Conservation (phyloP, 164 flowering plant genomes). For the Liriodendron chinense region DNA sequence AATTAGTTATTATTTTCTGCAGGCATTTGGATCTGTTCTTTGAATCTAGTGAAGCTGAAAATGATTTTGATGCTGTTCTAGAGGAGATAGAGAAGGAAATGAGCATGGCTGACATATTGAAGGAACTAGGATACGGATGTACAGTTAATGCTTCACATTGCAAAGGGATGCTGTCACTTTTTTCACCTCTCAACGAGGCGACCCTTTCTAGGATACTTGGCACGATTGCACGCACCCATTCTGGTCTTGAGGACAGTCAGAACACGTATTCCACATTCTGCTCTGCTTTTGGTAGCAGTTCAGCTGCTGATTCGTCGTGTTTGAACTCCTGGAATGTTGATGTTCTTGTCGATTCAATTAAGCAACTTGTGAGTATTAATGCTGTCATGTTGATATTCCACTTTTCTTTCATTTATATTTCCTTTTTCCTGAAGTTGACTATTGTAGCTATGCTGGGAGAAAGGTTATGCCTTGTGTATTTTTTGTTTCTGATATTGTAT, state of each 20-base stretch:
- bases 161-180: slow-evolving; percentile 72
- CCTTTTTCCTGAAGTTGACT: neutral
- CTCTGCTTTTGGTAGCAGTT: slow-evolving; percentile 58
- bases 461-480: neutral
- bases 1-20: slow-evolving; percentile 12
- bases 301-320: slow-evolving; percentile 40
- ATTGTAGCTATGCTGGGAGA: neutral
- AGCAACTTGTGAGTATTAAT: slow-evolving; percentile 66
- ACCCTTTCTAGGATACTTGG: slow-evolving; percentile 67
- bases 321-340: slow-evolving; percentile 77
- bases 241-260: slow-evolving; percentile 74
- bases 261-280: slow-evolving; percentile 49
- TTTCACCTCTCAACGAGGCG: slow-evolving; percentile 65
- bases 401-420: neutral
- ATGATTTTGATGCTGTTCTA: slow-evolving; percentile 74
- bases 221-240: slow-evolving; percentile 52
- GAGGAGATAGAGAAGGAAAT: slow-evolving; percentile 87
- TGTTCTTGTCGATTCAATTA: slow-evolving; percentile 73
- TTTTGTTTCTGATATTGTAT: slow-evolving; percentile 5
- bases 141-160: slow-evolving; percentile 67
- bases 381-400: neutral
- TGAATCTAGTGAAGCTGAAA: slow-evolving; percentile 31
- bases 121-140: slow-evolving; percentile 92
- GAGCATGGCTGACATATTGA: slow-evolving; percentile 74
- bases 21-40: slow-evolving; percentile 61